Base-by-base conservation (phyloP, 1,139 yeast species). In the Yamadazyma sp. region DNA sequence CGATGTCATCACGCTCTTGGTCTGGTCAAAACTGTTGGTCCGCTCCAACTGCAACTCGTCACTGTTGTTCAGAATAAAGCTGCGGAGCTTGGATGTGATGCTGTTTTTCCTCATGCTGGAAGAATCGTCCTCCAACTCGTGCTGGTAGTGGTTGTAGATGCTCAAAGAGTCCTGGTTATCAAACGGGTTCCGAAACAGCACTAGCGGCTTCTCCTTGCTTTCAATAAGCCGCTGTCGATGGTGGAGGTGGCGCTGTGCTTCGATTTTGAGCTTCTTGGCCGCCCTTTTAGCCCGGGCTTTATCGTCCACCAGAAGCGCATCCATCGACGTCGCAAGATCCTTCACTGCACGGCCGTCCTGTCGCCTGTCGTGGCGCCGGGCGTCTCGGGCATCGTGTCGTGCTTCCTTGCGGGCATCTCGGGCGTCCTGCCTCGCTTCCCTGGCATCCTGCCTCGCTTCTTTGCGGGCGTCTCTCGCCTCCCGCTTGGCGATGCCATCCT, bases 11-110 rank as follows among this genome's bases (percentile, higher is more conserved):
- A 48, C 49, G 46, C 70, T 61, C 50, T 66, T 61, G 3, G 76
- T 69, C 45, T 68, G 74, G 44, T 71, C 77, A 48, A 48, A 70
- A 41, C 64, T 58, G 34, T 31, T 44, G 2, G 54, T 50, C 37
- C 48, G 46, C 29, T 40, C 38, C 8, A 50, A 26, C n/a, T 34
- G 36, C 17, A 43, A 32, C 3, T 49, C 53, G 26, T 46, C 51
- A 34, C 49, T 47, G 24, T 38, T 48, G 15, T 45, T 46, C 28
- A 50, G 47, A 7, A 50, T 43, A 2, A 50, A 34, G 33, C 45
- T 46, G 2, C 42, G 42, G 17, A 50, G 34, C 23, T 35, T 43
- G 17, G 46, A 41, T 2, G 54, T 43, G 4, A 51, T 48, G 38
- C 58, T 53, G 28, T 47, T 53, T 31, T 53, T 51, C 16, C 48